These are phyloP conservation scores for Raffaelea ambrosiae DNA, from an alignment of 2,329 filamentous ascomycete species.

Conservation along the genomic window DNA sequence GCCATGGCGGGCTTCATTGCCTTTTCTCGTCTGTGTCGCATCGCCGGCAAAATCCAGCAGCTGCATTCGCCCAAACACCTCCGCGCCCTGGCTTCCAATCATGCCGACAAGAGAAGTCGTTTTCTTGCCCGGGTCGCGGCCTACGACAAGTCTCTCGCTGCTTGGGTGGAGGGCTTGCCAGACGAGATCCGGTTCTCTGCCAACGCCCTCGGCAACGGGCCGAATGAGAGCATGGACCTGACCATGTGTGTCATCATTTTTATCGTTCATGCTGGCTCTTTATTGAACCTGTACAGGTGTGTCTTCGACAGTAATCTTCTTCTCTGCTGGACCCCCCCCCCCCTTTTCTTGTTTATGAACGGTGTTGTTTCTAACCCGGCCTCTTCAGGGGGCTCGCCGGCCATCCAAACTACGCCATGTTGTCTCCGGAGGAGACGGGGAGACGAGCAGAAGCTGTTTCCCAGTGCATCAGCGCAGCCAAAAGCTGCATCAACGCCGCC, in stretches of 20 bases:
- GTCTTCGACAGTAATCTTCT: not conserved
- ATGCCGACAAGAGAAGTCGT: not conserved
- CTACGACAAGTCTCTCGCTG: conserved; percentile 12
- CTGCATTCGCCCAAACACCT: conserved; percentile 14
- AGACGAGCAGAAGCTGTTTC: conserved; percentile 8
- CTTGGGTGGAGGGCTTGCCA: conserved; percentile 15
- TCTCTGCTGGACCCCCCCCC: not conserved
- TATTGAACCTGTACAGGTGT: conserved; percentile 18
- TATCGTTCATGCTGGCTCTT: conserved; percentile 19
- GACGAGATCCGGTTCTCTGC: conserved; percentile 19
- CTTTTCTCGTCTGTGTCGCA: conserved; percentile 18
- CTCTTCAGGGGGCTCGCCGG: not conserved
- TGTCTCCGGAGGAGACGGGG: not conserved
- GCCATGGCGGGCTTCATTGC: conserved; percentile 19
- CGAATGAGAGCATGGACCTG: conserved; percentile 11
- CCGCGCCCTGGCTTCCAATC: conserved; percentile 4
- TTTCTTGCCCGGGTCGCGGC: conserved; percentile 9
- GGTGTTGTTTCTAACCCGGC: not conserved
- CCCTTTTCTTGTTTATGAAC: not conserved
- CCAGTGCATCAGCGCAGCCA: conserved; percentile 18
- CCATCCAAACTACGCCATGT: not conserved
- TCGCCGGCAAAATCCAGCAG: conserved; percentile 17
- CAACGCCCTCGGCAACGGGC: conserved; percentile 7
- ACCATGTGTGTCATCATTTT: conserved; percentile 21
- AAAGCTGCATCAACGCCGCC: conserved; percentile 18